Evolutionary conservation across 139 green algal species (phyloP).

Genomic region (Dunaliella primolecta): DNA sequence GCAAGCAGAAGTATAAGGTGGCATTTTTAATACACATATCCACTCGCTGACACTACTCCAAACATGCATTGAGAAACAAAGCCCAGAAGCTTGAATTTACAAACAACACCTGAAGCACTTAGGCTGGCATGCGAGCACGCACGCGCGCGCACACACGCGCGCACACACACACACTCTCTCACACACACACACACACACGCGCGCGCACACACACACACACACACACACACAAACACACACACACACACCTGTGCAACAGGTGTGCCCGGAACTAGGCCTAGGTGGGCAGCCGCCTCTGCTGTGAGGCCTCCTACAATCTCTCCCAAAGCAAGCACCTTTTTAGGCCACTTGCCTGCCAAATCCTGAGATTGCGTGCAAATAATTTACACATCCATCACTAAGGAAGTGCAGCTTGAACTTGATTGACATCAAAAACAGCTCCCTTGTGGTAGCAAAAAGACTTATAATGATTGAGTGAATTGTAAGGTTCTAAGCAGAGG

Average conservation of each 20-base stretch:
- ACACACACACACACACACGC: background rate
- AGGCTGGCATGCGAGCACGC: background rate
- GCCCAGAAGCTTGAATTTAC: too few relatives aligned
- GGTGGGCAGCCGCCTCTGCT: constrained; percentile 46
- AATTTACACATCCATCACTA: too few relatives aligned
- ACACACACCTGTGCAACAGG: constrained; percentile 13
- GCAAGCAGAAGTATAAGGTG: too few relatives aligned
- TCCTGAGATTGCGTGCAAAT: constrained; percentile 65
- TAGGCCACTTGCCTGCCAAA: constrained; percentile 66
- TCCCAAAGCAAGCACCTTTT: constrained; percentile 56
- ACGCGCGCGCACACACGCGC: background rate
- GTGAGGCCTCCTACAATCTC: constrained; percentile 65
- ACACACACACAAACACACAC: background rate
- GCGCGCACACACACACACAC: background rate
- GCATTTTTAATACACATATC: too few relatives aligned
- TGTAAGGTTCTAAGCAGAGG: too few relatives aligned
- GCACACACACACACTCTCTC: background rate
- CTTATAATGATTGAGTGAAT: too few relatives aligned
- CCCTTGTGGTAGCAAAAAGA: too few relatives aligned
- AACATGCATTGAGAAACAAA: too few relatives aligned
- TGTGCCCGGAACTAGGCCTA: constrained; percentile 61
- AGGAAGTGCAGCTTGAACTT: too few relatives aligned
- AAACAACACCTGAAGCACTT: too few relatives aligned
- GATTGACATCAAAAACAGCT: too few relatives aligned
- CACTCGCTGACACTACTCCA: too few relatives aligned